Base-by-base conservation (phyloP, 345 rosid species). In the Dovyalis caffra region DNA sequence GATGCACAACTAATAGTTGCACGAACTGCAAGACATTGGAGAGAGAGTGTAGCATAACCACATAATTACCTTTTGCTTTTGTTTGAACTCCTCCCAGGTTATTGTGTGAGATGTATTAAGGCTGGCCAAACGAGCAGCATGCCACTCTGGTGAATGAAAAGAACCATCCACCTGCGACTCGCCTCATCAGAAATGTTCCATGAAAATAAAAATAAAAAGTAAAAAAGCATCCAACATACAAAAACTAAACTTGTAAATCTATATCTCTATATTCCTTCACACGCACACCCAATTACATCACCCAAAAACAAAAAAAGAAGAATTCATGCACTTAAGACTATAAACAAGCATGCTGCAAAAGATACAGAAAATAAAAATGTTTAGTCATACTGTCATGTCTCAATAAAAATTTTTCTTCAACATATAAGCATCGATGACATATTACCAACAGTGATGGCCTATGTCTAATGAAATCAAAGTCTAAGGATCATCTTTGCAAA, bases 131-230 rank as follows among this genome's bases (percentile, higher is more conserved):
- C 98, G 99, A 86, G 99, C 97, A 90, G 99, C 99, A 90, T 93
- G 99, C 99, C 99, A 95, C 87, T 86, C 98, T 95, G 99, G 99
- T 87, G 98, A 89, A 93, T 93, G 99, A 93, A 95, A 95, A 83
- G 99, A 95, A 90, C 98, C 98, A 91, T 95, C 99, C 97, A 95
- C 97, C 99, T 95, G 98, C 67, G 97, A 95, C 89, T 78, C 80
- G 74, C 95, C 97, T 88, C 97, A 89, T 95, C 97, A 95, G 95
- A 86, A 90, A 84, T 25, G 88, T 86, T 83, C 93, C 83, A 68
- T 77, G 60, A 79, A 70, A n/a, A 57, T 10, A 35, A 23, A 56
- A 25, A 35, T 32, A 45, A n/a, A n/a, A n/a, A n/a, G n/a, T 29
- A 47, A 63, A 25, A n/a, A 26, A 21, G 10, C 4, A 69, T 69